Evolutionary conservation across 2,329 filamentous ascomycete genomes (phyloP), one percentile per base, ranked within the genome.

Genomic region (Botrytis deweyae): DNA sequence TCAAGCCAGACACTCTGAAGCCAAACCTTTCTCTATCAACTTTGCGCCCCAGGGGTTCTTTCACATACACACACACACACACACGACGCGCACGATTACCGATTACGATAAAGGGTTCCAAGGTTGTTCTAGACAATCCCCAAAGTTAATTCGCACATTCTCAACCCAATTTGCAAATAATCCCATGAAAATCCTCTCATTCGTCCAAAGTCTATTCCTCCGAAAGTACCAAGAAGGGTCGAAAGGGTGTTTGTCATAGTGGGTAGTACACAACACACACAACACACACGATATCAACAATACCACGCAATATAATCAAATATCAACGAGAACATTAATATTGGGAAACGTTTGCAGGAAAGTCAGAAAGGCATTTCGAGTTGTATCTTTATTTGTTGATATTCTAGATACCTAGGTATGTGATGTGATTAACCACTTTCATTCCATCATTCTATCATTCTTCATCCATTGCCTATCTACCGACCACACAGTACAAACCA

Each of bases 81-180:
- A 29, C 36, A 38, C 36, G 61, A 63, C 36, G 36, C 59, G 36
- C 36, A 62, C 25, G 61, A 63, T 42, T 63, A 6, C 40, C 58
- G 40, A 70, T 70, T 40, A 40, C 33, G 36, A 58, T 7, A 25
- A 8, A 52, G 29, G 36, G 38, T 29, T 29, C 29, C 29, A 29
- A 29, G 29, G 29, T 49, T 63, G 40, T 55, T 63, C 42, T 33
- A 33, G 55, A 38, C n/a, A 52, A 22, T 64, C 44, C 25, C 7
- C 20, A 1, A 22, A 36, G 29, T 22, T 16, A 18, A 72, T 65
- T 59, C 46, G 70, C 70, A 72, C 61, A 70, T 70, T 70, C 58
- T 40, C 58, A 55, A 22, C 42, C 68, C 46, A 52, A 49, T 63
- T 63, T 5, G 16, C 18, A 44, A 49, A 40, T 25, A 71, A 59